These are phyloP conservation scores for Teratosphaeria pseudoeucalypti DNA, from an alignment of 2,329 filamentous ascomycete species.

Conservation along the genomic window DNA sequence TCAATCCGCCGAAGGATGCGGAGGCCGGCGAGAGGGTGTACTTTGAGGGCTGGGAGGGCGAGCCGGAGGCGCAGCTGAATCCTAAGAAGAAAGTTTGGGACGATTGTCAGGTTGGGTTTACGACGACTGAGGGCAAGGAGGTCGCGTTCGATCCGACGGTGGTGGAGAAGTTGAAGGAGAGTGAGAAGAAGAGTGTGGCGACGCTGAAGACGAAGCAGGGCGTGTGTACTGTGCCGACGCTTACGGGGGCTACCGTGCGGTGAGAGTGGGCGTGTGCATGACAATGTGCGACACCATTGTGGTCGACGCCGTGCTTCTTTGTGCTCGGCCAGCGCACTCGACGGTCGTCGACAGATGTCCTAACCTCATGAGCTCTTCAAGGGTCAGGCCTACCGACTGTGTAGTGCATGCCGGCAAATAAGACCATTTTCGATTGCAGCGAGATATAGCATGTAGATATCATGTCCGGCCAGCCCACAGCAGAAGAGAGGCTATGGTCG, in stretches of 20 bases:
- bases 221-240: conserved; percentile 69
- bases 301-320: too few species aligned
- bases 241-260: conserved; percentile 73
- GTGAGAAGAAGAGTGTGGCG: conserved; percentile 44
- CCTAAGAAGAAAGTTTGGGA: conserved; percentile 99
- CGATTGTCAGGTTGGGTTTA: conserved; percentile 90
- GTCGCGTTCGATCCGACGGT: conserved; percentile 75
- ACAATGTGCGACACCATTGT: too few species aligned
- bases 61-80: conserved; percentile 88
- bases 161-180: conserved; percentile 64
- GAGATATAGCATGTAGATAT: neutral
- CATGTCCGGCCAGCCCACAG: neutral
- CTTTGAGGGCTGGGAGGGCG: conserved; percentile 90
- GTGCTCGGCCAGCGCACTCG: too few species aligned
- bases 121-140: conserved; percentile 68
- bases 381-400: too few species aligned
- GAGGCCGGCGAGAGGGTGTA: conserved; percentile 78
- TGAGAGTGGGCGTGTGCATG: conserved; percentile 34
- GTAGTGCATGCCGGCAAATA: too few species aligned
- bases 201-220: conserved; percentile 69
- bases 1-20: conserved; percentile 66
- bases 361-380: too few species aligned
- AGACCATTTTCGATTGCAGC: too few species aligned
- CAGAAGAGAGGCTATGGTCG: neutral
- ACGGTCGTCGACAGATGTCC: too few species aligned